Percentiles rank a stretch among this genome's conserved stretches.
These are phyloP conservation scores for Fusarium gaditjirri DNA, from an alignment of 2,329 filamentous ascomycete species.

Conservation along the genomic window DNA sequence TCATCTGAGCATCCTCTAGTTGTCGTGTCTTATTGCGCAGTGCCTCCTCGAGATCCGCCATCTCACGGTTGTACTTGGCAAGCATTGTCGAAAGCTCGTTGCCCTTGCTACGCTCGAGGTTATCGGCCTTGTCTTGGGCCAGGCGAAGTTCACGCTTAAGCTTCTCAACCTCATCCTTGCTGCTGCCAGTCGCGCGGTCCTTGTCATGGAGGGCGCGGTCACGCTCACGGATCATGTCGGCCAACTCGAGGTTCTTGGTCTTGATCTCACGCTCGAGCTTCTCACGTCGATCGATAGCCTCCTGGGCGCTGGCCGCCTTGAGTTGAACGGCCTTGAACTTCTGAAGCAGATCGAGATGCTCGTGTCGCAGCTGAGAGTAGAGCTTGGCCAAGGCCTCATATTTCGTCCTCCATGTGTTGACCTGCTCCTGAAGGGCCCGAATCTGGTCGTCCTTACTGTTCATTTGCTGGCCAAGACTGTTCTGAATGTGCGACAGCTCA, in stretches of 20 bases:
- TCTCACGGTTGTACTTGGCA: constrained; percentile 95
- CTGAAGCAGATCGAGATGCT: constrained; percentile 93
- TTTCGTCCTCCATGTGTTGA: constrained; percentile 97
- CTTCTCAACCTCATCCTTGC: constrained; percentile 94
- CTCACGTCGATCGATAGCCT: constrained; percentile 93
- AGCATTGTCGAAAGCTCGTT: constrained; percentile 95
- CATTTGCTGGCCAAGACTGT: constrained; percentile 85
- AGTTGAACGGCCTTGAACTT: constrained; percentile 97
- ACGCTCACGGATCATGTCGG: constrained; percentile 97
- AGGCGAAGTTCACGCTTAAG: constrained; percentile 92
- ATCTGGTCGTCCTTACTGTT: constrained; percentile 95
- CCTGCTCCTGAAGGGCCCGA: constrained; percentile 90
- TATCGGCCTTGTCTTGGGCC: constrained; percentile 91
- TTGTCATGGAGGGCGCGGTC: constrained; percentile 94
- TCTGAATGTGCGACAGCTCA: constrained; percentile 84
- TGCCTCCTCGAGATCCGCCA: constrained; percentile 95
- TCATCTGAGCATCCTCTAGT: constrained; percentile 83
- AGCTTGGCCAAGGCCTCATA: constrained; percentile 97
- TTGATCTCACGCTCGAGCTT: constrained; percentile 98
- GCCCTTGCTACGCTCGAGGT: constrained; percentile 90
- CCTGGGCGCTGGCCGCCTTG: constrained; percentile 95
- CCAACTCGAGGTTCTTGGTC: constrained; percentile 98
- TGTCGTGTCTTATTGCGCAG: constrained; percentile 87
- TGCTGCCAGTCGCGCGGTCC: constrained; percentile 84
- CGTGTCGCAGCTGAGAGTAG: constrained; percentile 94